Conservation (phyloP, 2,329 filamentous ascomycete genomes). For the Colletotrichum sp. region DNA sequence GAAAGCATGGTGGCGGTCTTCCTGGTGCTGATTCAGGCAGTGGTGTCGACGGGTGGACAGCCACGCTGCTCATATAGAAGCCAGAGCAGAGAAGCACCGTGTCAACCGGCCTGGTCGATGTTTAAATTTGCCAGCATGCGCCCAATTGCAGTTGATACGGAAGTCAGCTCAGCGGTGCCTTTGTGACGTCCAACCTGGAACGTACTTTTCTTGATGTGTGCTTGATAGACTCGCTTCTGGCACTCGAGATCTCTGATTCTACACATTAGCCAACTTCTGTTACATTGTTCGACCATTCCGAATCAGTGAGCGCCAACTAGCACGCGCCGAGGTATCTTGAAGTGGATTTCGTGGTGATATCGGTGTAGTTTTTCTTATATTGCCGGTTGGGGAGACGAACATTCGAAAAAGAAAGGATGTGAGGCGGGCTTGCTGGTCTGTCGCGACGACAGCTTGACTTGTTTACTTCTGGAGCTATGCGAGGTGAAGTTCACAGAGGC, state of each 20-base stretch:
- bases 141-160: too few species aligned
- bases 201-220: not conserved
- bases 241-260: not conserved
- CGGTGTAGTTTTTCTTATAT: not conserved
- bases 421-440: not conserved
- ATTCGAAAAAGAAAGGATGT: not conserved
- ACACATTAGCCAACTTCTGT: not conserved
- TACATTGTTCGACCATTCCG: not conserved
- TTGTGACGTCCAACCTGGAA: not conserved
- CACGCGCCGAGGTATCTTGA: not conserved
- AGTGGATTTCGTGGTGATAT: not conserved
- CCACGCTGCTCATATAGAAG: not conserved
- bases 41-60: not conserved
- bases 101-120: too few species aligned
- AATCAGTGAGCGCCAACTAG: not conserved
- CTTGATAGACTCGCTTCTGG: not conserved
- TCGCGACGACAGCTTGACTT: not conserved
- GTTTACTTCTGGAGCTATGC: not conserved
- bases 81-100: too few species aligned
- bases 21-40: not conserved
- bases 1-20: not conserved
- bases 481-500: not conserved
- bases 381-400: not conserved
- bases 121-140: too few species aligned
- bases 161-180: not conserved